Conservation (phyloP, 2,329 filamentous ascomycete genomes). For the Colletotrichum sp. region DNA sequence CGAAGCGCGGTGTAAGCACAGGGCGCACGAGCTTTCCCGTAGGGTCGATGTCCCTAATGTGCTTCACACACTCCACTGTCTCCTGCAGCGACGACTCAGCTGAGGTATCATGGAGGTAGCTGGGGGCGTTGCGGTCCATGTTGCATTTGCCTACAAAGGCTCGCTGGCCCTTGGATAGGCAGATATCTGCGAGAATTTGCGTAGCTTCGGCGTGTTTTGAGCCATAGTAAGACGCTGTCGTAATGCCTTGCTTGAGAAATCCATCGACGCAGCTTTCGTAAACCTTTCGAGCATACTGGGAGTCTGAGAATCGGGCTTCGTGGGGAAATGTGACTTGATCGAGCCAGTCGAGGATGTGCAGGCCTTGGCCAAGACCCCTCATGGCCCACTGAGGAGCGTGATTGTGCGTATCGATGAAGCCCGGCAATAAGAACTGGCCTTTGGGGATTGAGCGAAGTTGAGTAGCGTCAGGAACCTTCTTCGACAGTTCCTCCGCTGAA, state of each 20-base stretch:
- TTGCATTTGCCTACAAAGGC: slow-evolving; percentile 68
- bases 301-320: slow-evolving; percentile 64
- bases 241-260: slow-evolving; percentile 65
- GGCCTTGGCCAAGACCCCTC: slow-evolving; percentile 52
- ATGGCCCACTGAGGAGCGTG: slow-evolving; percentile 65
- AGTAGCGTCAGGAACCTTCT: slow-evolving; percentile 11
- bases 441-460: slow-evolving; percentile 34
- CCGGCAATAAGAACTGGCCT: slow-evolving; percentile 60
- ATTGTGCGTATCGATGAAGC: slow-evolving; percentile 70
- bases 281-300: slow-evolving; percentile 52
- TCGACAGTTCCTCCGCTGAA: neutral
- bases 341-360: slow-evolving; percentile 67
- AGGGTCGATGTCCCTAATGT: slow-evolving; percentile 51
- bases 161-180: slow-evolving; percentile 57
- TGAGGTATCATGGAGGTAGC: slow-evolving; percentile 54
- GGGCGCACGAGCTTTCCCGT: slow-evolving; percentile 46
- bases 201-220: slow-evolving; percentile 62
- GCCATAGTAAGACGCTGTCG: slow-evolving; percentile 65
- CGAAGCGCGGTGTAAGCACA: slow-evolving; percentile 64
- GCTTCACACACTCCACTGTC: slow-evolving; percentile 52
- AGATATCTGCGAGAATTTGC: slow-evolving; percentile 58
- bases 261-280: slow-evolving; percentile 59
- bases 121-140: slow-evolving; percentile 62
- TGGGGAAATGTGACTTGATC: slow-evolving; percentile 67
- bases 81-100: slow-evolving; percentile 51